Base-by-base conservation (phyloP, 2,329 filamentous ascomycete genomes). In the Orbilia javanica region DNA sequence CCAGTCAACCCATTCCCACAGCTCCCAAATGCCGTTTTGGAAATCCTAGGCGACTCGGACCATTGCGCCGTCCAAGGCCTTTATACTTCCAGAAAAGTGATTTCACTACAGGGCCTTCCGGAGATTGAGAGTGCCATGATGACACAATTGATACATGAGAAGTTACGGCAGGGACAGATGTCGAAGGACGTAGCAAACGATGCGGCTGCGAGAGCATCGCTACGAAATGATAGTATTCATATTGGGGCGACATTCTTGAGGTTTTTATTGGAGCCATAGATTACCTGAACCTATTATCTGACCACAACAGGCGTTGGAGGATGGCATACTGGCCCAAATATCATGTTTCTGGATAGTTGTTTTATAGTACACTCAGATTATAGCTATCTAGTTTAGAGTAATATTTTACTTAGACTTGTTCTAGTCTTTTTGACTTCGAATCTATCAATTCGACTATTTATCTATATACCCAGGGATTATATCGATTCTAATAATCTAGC, bases 101-200 rank as follows among this genome's bases (percentile, higher is more conserved):
- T 96, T 78, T 90, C 92, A 0, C 89, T 97, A 0, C 93, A 97
- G 85, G 93, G 93, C 4, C 93, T 97, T 83, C 94, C 93, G 0
- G 94, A 97, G 84, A 96, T 95, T 83, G 92, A 87, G 3, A 86
- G 87, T 75, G 87, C 89, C 15, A 94, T 96, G 80, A 88, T 94
- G 81, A 86, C 85, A 18, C 90, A 93, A 83, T 84, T 96, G 42
- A 84, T 95, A 68, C 86, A 88, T 77, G 85, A 87, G 76, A 87
- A 94, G 71, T 89, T 92, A 82, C 85, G 86, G 29, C 86, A 85
- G 57, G 93, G 92, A 0, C 86, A 96, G 22, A 92, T 97, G 80
- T 85, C 87, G 68, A 89, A 94, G 71, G 89, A 89, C 18, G 84
- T 91, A 77, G 95, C 89, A 80, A 84, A 89, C 70, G 91, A 93